Conservation (phyloP, 345 rosid genomes). For the Dovyalis caffra region DNA sequence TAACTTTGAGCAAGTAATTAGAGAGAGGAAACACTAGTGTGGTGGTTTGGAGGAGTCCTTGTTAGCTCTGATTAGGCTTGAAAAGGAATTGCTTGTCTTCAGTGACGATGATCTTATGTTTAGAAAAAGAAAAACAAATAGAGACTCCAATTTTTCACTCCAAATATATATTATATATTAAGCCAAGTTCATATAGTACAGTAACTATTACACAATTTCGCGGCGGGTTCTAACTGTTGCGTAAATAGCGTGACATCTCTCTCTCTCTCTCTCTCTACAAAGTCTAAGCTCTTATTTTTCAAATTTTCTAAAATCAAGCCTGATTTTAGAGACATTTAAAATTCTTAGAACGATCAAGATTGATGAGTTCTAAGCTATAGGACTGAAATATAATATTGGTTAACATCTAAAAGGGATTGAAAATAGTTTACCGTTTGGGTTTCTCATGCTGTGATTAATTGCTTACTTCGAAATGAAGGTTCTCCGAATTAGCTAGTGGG, state of each 20-base stretch:
- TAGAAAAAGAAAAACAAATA: background rate
- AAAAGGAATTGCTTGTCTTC: constrained; percentile 27
- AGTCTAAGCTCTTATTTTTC: background rate
- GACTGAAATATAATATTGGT: background rate
- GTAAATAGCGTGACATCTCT: background rate
- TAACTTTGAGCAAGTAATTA: background rate
- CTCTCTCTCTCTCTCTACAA: background rate
- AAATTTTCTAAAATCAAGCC: too few relatives aligned
- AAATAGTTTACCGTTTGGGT: background rate
- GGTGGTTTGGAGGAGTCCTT: background rate
- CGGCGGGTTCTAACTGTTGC: constrained; percentile 11
- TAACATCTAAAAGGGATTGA: background rate
- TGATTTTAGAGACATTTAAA: too few relatives aligned
- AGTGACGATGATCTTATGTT: background rate
- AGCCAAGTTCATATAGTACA: background rate
- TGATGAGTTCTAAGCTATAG: background rate
- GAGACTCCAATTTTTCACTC: background rate
- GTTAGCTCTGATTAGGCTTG: constrained; percentile 1
- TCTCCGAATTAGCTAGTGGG: constrained; percentile 1
- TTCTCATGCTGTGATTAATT: background rate
- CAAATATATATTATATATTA: background rate
- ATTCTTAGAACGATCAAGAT: too few relatives aligned
- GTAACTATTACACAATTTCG: background rate
- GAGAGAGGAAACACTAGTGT: background rate
- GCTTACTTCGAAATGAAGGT: constrained; percentile 34